Base-by-base conservation (phyloP, 2,329 filamentous ascomycete species). In the Mollisiaceae sp. region DNA sequence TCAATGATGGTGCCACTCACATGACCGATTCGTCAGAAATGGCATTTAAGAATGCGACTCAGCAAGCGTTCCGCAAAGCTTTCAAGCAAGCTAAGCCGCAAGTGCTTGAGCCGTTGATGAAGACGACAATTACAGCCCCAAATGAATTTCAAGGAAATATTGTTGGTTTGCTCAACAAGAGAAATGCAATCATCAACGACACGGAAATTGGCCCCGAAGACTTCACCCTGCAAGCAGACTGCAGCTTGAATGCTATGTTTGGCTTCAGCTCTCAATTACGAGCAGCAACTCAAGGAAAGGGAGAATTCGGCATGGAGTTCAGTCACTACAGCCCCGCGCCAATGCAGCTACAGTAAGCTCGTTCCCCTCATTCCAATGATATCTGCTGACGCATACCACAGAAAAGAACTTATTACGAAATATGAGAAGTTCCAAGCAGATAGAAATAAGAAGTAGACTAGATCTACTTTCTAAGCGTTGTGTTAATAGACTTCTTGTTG, bases 301-400 rank as follows among this genome's bases (percentile, higher is more conserved):
- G 95, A 75, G 95, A 99, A 82, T 99, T 97, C 77, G 91, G 87
- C 75, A 98, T 99, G 95, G 95, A 99, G 81, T 99, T 99, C 76
- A 95, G 91, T 79, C 95, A 98, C 82, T 99, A 99, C 75, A 89
- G 91, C 60, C 85, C 93, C 60, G 93, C 95, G 65, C 91, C 94
- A 58, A 87, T 88, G 74, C 94, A 98, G 77, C 78, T 98, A 78
- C 95, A 99, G 90, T 91, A 89, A 77, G 89, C 87, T 20, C 20
- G n/a, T 5, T 15, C 45, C 8, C n/a, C 35, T 6, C 27, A 32
- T 15, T 18, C 6, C 39, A 36, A 27, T n/a, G 27, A 20, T 38
- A 59, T 14, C 6, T 62, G 59, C 61, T 67, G 52, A 65, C 39
- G 20, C 8, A 12, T 20, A 20, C 60, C 67, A 68, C 66, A 83